These are phyloP conservation scores for Alternaria hordeiaustralica DNA, from an alignment of 2,329 filamentous ascomycete genomes.

Conservation along the genomic window DNA sequence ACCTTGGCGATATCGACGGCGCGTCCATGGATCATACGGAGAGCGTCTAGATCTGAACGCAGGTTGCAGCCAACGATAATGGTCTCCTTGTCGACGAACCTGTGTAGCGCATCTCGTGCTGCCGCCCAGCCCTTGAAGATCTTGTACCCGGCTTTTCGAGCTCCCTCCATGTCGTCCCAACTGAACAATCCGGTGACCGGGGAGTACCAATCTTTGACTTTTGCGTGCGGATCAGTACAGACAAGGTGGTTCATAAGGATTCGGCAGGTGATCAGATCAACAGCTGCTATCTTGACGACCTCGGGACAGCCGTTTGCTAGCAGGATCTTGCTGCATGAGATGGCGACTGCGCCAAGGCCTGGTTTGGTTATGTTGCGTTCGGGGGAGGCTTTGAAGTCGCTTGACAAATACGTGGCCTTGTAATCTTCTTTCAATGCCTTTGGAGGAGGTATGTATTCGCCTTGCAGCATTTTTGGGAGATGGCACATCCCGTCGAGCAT, in stretches of 20 bases:
- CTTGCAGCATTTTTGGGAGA: constrained; percentile 33
- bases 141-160: constrained; percentile 36
- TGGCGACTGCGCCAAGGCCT: constrained; percentile 27
- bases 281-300: constrained; percentile 41
- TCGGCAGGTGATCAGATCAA: constrained; percentile 40
- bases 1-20: constrained; percentile 40
- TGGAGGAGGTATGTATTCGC: constrained; percentile 35
- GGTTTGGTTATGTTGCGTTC: constrained; percentile 11
- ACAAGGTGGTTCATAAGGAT: constrained; percentile 43
- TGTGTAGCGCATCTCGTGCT: constrained; percentile 38
- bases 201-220: constrained; percentile 36
- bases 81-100: constrained; percentile 40
- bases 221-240: constrained; percentile 28
- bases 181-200: constrained; percentile 31
- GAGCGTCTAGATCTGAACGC: constrained; percentile 39
- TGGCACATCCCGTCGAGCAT: constrained; percentile 38
- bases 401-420: constrained; percentile 17
- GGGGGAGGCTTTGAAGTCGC: constrained; percentile 33
- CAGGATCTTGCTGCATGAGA: constrained; percentile 40
- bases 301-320: constrained; percentile 30
- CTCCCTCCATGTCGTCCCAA: constrained; percentile 33
- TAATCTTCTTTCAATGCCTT: constrained; percentile 34
- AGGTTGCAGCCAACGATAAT: constrained; percentile 46
- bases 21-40: constrained; percentile 46
- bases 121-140: constrained; percentile 43